A percentile compares a stretch with the other conserved stretches of the same genome.
Conservation (phyloP, 1,284 basidiomycete genomes). For the Puccinia horiana region DNA sequence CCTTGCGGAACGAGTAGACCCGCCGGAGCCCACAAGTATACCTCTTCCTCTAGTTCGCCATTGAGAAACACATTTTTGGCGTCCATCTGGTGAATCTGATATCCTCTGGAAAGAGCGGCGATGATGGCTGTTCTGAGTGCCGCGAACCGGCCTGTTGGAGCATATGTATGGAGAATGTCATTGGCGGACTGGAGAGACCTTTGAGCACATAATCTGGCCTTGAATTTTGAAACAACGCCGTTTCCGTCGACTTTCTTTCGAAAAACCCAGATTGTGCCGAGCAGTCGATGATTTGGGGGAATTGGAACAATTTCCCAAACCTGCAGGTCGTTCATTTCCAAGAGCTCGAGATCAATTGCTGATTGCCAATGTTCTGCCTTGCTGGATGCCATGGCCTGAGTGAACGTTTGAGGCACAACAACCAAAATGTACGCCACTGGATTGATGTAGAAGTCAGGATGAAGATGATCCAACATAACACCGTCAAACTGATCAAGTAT, state of each 20-base stretch:
- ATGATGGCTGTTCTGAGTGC: neutral
- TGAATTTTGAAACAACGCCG: neutral
- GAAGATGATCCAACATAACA: neutral
- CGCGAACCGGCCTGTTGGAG: neutral
- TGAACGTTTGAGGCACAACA: neutral
- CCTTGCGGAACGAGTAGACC: neutral
- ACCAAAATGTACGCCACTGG: neutral
- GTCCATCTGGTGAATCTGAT: neutral
- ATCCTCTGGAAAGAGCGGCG: neutral
- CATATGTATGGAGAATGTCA: neutral
- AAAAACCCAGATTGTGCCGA: slow-evolving; percentile 10
- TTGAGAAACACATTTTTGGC: slow-evolving; percentile 3
- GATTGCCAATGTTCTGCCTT: neutral
- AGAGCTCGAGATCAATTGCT: neutral
- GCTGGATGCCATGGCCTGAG: neutral
- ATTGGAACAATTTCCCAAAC: slow-evolving; percentile 8
- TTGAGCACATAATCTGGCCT: neutral
- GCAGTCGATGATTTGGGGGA: neutral
- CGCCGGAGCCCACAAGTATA: neutral
- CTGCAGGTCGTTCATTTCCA: neutral
- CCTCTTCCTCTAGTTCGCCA: neutral
- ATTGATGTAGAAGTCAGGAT: neutral
- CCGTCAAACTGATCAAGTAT: neutral
- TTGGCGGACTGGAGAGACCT: neutral
- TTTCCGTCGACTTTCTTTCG: neutral